A percentile compares a stretch with the other conserved stretches of the same genome.
Conservation (phyloP, 208 protist genomes). For the Leishmania turanica region DNA sequence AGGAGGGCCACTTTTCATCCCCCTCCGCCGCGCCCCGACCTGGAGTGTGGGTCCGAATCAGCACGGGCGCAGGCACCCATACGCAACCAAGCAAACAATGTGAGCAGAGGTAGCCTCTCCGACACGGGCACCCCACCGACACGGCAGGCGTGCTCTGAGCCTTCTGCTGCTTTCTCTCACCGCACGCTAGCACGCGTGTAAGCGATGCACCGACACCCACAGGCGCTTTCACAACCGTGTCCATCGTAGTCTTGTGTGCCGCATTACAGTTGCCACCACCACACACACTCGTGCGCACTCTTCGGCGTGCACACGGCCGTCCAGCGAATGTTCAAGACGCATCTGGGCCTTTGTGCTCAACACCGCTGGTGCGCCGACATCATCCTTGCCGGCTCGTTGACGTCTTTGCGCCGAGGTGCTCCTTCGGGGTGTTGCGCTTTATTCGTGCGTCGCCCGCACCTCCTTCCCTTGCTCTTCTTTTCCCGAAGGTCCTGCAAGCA, state of each 20-base stretch:
- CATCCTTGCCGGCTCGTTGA: too few species aligned
- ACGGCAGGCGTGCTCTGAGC: neutral
- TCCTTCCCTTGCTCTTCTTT: neutral
- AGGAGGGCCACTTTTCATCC: neutral
- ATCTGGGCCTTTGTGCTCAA: neutral
- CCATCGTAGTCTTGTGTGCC: neutral
- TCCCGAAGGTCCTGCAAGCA: neutral
- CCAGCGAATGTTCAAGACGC: too few species aligned
- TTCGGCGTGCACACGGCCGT: neutral
- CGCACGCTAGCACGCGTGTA: neutral
- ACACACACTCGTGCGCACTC: too few species aligned
- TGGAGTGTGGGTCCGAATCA: neutral
- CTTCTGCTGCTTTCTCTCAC: neutral
- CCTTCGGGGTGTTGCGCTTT: too few species aligned
- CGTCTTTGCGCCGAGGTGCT: too few species aligned
- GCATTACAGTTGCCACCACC: neutral
- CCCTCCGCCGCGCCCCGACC: neutral
- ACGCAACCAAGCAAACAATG: neutral
- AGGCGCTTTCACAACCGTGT: neutral
- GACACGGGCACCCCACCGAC: neutral
- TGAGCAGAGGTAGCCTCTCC: neutral
- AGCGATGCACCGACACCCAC: neutral
- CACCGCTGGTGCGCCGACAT: too few species aligned
- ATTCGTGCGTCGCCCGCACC: too few species aligned
- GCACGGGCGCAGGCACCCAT: neutral